Conservation (phyloP, 306 rosid genomes). For the Cicer pinnatifidum region DNA sequence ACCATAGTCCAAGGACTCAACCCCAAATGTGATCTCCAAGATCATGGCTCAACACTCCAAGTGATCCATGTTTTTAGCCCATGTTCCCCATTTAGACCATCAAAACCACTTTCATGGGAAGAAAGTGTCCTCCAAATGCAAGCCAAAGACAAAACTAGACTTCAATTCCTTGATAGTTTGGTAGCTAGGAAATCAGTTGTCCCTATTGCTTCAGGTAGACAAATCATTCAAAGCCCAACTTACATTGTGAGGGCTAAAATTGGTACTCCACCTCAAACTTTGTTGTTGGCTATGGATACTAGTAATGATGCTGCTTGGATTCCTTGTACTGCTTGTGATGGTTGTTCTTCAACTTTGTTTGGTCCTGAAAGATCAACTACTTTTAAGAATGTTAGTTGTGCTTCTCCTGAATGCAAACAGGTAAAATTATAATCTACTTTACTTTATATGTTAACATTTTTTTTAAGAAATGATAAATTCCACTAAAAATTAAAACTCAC, state of each 20-base stretch:
- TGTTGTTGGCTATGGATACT: constrained; percentile 83
- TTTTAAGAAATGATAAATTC: too few species aligned
- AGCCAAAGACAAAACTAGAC: constrained; percentile 69
- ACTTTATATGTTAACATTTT: background rate
- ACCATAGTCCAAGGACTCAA: constrained; percentile 50
- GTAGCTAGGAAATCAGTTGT: constrained; percentile 63
- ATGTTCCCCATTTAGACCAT: constrained; percentile 73
- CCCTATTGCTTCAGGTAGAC: constrained; percentile 93
- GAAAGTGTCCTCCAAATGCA: constrained; percentile 66
- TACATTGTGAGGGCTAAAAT: constrained; percentile 75
- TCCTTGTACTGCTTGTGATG: constrained; percentile 79
- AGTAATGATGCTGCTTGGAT: constrained; percentile 95
- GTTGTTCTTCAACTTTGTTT: constrained; percentile 70
- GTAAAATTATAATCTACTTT: constrained; percentile 39
- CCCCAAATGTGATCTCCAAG: constrained; percentile 56
- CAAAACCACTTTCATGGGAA: constrained; percentile 67
- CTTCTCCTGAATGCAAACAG: constrained; percentile 73
- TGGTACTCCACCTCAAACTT: constrained; percentile 79
- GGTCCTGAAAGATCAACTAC: constrained; percentile 63
- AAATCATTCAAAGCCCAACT: constrained; percentile 76
- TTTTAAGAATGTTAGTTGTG: constrained; percentile 61
- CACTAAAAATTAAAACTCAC: too few species aligned
- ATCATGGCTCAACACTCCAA: constrained; percentile 66
- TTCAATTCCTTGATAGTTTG: constrained; percentile 61
- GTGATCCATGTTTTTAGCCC: constrained; percentile 74